phyloP scores from a whole-genome alignment of 2,329 filamentous ascomycete genomes.

The Periconia macrospinosa region DNA sequence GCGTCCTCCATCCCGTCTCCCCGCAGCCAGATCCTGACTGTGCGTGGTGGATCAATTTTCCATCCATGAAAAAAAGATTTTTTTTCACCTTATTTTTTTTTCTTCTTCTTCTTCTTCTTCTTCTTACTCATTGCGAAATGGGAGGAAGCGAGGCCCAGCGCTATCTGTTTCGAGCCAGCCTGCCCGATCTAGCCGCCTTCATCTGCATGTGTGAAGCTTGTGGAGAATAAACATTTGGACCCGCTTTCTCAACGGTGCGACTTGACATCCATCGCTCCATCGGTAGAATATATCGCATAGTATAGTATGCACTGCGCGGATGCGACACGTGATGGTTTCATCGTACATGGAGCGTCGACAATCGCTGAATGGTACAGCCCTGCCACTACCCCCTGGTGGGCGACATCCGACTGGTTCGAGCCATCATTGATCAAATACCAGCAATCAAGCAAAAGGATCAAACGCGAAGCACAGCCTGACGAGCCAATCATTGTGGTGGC shows the following conservation, averaged over 20 bases:
- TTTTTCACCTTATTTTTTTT: slow-evolving; percentile 34
- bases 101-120: slow-evolving; percentile 15
- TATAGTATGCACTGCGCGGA: not conserved
- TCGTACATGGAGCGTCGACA: slow-evolving; percentile 14
- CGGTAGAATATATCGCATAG: not conserved
- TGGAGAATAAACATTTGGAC: too few species aligned
- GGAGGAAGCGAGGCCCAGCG: too few species aligned
- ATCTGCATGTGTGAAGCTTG: too few species aligned
- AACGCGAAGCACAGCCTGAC: slow-evolving; percentile 13
- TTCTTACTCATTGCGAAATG: slow-evolving; percentile 2
- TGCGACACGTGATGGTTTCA: not conserved
- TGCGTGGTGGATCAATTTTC: slow-evolving; percentile 23
- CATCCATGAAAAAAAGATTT: slow-evolving; percentile 13
- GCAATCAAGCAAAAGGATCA: slow-evolving; percentile 1
- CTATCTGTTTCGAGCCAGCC: too few species aligned
- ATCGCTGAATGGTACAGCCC: slow-evolving; percentile 12
- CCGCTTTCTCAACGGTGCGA: not conserved
- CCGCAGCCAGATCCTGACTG: slow-evolving; percentile 35
- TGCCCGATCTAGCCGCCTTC: too few species aligned
- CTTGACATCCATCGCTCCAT: slow-evolving; percentile 2
- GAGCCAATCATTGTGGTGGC: slow-evolving; percentile 24
- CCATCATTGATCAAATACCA: not conserved
- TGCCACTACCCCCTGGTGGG: slow-evolving; percentile 6
- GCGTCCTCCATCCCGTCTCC: slow-evolving; percentile 40
- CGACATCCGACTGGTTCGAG: slow-evolving; percentile 4